Evolutionary conservation across 805 yeast species (phyloP).

Genomic region (Metschnikowia amazonensis): DNA sequence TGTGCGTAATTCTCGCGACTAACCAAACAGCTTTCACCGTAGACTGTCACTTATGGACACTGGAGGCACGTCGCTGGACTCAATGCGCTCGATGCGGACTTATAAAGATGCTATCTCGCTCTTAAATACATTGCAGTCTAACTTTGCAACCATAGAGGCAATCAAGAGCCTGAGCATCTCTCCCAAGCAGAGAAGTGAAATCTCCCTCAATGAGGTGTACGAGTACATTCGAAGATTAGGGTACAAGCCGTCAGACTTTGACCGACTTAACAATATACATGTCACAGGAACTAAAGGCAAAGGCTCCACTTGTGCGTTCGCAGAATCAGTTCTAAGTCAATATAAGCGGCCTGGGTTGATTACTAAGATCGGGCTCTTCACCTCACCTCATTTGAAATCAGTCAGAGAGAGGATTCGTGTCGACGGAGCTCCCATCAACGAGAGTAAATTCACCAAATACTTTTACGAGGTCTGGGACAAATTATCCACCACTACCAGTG

Average conservation of each 20-base stretch:
- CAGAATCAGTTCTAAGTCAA: conserved; percentile 72
- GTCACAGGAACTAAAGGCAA: conserved; percentile 98
- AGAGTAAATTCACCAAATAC: conserved; percentile 73
- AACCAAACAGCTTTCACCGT: not conserved
- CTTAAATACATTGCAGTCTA: conserved; percentile 84
- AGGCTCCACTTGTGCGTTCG: conserved; percentile 96
- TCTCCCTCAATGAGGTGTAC: conserved; percentile 77
- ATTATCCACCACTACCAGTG: conserved; percentile 56
- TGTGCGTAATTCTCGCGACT: not conserved
- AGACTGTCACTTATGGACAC: not conserved
- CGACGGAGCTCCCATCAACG: conserved; percentile 80
- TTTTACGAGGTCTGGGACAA: conserved; percentile 94
- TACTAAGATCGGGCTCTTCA: conserved; percentile 80
- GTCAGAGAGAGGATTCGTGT: conserved; percentile 90
- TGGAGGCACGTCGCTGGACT: conserved; percentile 7
- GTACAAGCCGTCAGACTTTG: conserved; percentile 56
- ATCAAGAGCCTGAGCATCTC: conserved; percentile 58
- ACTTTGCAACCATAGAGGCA: conserved; percentile 85
- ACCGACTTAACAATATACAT: conserved; percentile 76
- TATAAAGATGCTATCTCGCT: conserved; percentile 75
- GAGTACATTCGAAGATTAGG: conserved; percentile 40
- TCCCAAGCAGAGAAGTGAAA: conserved; percentile 50
- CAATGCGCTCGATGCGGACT: conserved; percentile 22
- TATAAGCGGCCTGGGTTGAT: conserved; percentile 42
- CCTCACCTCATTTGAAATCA: conserved; percentile 92